Evolutionary conservation across 2,329 filamentous ascomycete genomes (phyloP), one percentile per base, ranked within the genome.

Genomic region (Dryadomyces sulphureus): DNA sequence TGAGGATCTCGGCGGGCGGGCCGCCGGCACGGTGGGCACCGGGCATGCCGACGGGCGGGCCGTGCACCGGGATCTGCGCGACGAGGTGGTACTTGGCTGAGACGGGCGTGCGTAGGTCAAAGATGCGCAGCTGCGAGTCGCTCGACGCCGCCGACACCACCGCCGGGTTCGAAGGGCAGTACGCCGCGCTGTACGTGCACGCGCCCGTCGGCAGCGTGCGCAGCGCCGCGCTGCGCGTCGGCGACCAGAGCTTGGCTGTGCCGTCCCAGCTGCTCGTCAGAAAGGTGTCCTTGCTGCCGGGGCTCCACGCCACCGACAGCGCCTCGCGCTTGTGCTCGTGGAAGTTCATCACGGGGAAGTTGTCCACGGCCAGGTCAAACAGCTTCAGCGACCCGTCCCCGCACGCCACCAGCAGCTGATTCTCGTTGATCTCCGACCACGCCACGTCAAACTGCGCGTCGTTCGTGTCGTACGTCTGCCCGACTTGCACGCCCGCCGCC

Each of bases 401-500:
- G 54, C 85, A 89, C 0, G 88, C 89, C 1, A 83, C 81, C 19
- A 94, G 74, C 44, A 95, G 69, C 66, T 98, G 92, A 64, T 92
- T 94, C 67, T 95, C 90, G 67, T 98, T 89, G 54, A 87, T 77
- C 67, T 98, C 92, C 17, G 88, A 94, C 88, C 92, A 96, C 22
- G 89, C 77, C 45, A 92, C 72, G 65, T 98, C 92, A 64, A 94
- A 98, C 53, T 96, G 81, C 39, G 89, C 85, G 63, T 98, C 92
- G 68, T 96, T 93, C 11, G 92, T 98, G 59, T 95, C 90, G 67
- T 90, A 90, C 80, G 76, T 82, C 70, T 92, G 93, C 61, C 93
- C 80, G 43, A 87, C 77, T 45, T 84, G 78, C 48, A 95, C 83
- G 9, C 92, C 92, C 49, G 84, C 77, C 0, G 86, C 73, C 4